Base-by-base conservation (phyloP, 768 basidiomycete genomes). In the Crucibulum laeve region DNA sequence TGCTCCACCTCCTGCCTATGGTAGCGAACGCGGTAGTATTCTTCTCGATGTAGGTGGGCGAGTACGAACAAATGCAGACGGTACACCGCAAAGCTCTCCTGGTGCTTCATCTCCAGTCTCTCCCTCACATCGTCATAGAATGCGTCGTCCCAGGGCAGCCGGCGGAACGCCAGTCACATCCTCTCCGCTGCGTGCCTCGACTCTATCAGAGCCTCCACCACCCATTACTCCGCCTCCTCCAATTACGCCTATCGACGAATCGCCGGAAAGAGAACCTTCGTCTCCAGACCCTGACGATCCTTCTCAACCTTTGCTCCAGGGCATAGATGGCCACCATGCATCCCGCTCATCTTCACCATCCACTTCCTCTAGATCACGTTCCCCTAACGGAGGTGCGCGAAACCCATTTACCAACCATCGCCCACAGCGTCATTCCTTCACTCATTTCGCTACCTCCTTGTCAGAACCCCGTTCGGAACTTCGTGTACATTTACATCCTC, bases 1-100 rank as follows among this genome's bases (percentile, higher is more conserved):
- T 7, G 95, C 95, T 1, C 96, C 96, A 13, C 96, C 96, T 22
- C 96, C 96, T 4, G 94, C 96, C 0, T 98, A 98, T 63, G 96
- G 96, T 14, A 92, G 89, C 54, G 96, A 99, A 62, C 78, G 93
- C 8, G 96, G 95, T 5, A 95, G 91, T 58, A 97, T 99, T 45
- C 71, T 99, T 6, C 74, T 99, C 2, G 93, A 96, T 62, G 88
- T 93, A 1, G 94, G 92, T 15, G 84, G 82, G 28, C 76, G 73
- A 32, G 57, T 70, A 38, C 65, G 70, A 25, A 50, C 64, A 32
- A 62, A 59, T 43, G 47, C 66, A 21, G 66, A 72, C 28, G 62
- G 63, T 17, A 67, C 70, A 3, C 66, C 71, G 17, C 57, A 66
- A n/a, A 67, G 67, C 33, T 65, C 73, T 14, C 63, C 69, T 5